Evolutionary conservation across 331 rosid genomes (phyloP), one percentile per base, ranked within the genome.

Genomic region (Acacia concinna): DNA sequence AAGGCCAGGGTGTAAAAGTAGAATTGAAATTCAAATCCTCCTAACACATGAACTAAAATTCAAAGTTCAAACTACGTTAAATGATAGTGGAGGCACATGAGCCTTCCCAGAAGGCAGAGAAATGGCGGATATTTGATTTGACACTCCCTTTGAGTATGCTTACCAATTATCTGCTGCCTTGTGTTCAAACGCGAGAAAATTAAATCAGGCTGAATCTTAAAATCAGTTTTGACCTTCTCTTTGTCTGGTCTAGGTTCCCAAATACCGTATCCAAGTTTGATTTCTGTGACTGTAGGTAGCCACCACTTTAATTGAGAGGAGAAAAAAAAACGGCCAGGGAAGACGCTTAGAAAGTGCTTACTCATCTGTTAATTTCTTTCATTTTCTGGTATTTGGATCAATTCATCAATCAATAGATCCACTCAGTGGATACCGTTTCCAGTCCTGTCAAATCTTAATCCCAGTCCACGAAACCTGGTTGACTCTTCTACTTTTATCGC

Each of bases 321-420:
- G n/a, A n/a, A n/a, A n/a, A n/a, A n/a, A n/a, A n/a, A n/a, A n/a
- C n/a, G n/a, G n/a, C 56, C 62, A 6, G 4, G 71, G 89, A 86
- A 84, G 84, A 79, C 73, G 66, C 88, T 30, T 43, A 44, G 76
- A 11, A 81, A 81, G 60, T 68, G 65, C 52, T 69, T 25, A 49
- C 2, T 20, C 23, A 30, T 30, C 25, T 34, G 5, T 52, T 2
- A 9, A 4, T 20, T 40, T 71, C 63, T 13, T 15, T 13, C 12
- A 31, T 63, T 28, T 4, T 65, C 20, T 8, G 11, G 17, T 21
- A 25, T 25, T 54, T 74, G 38, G 68, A 40, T 32, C 6, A 62
- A 62, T 40, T 62, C 23, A 3, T 13, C 9, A 6, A 60, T n/a
- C 7, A 6, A 23, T 23, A 5, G 10, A 4, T 21, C 43, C 65